Base-by-base conservation (phyloP, 345 rosid species). In the Carallia brachiata region DNA sequence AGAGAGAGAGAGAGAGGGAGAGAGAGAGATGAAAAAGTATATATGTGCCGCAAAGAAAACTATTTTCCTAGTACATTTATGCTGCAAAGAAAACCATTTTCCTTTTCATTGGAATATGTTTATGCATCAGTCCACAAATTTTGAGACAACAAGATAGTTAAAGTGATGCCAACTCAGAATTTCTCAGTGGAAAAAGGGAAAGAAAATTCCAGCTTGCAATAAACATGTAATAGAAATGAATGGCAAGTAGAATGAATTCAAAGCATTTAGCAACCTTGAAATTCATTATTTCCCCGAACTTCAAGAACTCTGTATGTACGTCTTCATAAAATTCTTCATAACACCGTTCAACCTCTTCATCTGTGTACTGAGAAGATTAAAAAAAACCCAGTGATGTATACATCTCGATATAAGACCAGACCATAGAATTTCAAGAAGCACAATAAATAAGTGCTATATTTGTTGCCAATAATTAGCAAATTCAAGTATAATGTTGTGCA, bases 301-400 rank as follows among this genome's bases (percentile, higher is more conserved):
- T 95, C 83, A 85, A 81, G 78, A 95, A 92, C 84, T 95, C 99
- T 31, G 99, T 90, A 79, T 92, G 99, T 62, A 92, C 97, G 79
- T 95, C 99, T 79, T 92, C 97, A 56, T 95, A 95, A 83, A 95
- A 92, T 77, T 95, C 97, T 81, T 95, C 93, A 72, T 86, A 95
- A 78, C 79, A 71, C 18, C 44, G 76, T 71, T 90, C 97, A 79
- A 89, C 85, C 85, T 95, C 99, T 77, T 95, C 99, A 65, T 95
- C 99, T 34, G 96, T 86, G 77, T 84, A 77, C 99, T 94, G 91
- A 79, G 81, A 82, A 73, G 63, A 68, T 36, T 52, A 67, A 62
- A 63, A 61, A 72, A 31, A 73, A 70, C 65, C 48, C 63, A 72
- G 75, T 65, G 68, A 10, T 12, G 2, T 12, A 44, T 44, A 44